phyloP scores from a whole-genome alignment of 169 alveolate species.

The Eimeria sp. region DNA sequence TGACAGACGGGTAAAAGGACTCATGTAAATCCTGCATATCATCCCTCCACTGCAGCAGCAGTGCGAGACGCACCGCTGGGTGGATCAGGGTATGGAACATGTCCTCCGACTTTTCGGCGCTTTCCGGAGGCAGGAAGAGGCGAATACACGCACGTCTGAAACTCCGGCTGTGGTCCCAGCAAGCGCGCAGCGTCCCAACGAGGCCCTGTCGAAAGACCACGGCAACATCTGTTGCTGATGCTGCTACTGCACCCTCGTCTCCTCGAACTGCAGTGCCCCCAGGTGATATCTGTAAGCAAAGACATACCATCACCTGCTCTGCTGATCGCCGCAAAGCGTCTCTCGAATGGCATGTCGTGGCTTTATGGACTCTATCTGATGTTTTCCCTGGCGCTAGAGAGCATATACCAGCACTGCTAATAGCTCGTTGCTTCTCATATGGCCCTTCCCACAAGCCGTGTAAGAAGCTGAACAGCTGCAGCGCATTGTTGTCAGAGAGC shows the following conservation, averaged over 20 bases:
- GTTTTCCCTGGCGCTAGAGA: not conserved
- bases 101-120: not conserved
- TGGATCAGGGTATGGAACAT: not conserved
- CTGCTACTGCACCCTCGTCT: constrained; percentile 3
- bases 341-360: not conserved
- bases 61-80: constrained; percentile 73
- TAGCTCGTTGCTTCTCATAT: not conserved
- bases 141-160: constrained; percentile 19
- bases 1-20: constrained; percentile 21
- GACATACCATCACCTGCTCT: constrained; percentile 51
- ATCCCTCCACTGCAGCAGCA: constrained; percentile 64
- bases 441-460: constrained; percentile 4
- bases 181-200: constrained; percentile 1
- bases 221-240: not conserved
- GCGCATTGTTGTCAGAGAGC: not conserved
- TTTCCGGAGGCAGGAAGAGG: not conserved
- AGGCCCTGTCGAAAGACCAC: constrained; percentile 33
- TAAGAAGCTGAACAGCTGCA: constrained; percentile 25
- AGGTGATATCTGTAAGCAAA: not conserved
- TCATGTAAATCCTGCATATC: constrained; percentile 14
- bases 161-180: constrained; percentile 28
- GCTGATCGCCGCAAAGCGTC: constrained; percentile 11
- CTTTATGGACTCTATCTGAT: not conserved
- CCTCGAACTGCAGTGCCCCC: not conserved
- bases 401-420: not conserved